Evolutionary conservation across 768 basidiomycete species (phyloP), one percentile per base, ranked within the genome.

Genomic region (Boletus pseudopeckii): DNA sequence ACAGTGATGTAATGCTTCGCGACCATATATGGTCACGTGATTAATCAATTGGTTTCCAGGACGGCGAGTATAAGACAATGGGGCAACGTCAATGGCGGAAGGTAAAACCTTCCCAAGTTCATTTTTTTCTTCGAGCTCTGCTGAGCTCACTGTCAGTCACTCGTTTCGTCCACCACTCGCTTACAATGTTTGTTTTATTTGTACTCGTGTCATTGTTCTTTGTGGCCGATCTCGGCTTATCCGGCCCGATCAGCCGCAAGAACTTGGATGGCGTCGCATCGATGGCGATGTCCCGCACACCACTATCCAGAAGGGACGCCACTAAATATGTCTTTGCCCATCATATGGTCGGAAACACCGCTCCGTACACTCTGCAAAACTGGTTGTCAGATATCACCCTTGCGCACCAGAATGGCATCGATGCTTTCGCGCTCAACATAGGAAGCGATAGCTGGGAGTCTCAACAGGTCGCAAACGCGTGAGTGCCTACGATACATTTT

Each of bases 371-470:
- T 3, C 28, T 56, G 28, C 52, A 65, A 38, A 59, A 61, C 48
- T 79, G 80, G 66, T 67, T 78, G 47, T 79, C 71, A 54, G 77
- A 88, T 61, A 80, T 88, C 22, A 28, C 57, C 4, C 76, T 83
- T 15, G 88, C 88, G 0, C 71, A 79, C 52, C 65, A 74, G 6
- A 77, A 75, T 52, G 84, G 84, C 15, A 79, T 88, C 57, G 86
- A 88, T 55, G 86, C 75, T 1, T 88, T 87, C 66, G 85, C 85
- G 1, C 74, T 92, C 51, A 90, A 90, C 63, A 75, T 85, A 42
- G 89, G 89, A 22, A 62, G 59, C 0, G 85, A 88, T 60, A 56
- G 66, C 39, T 90, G 86, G 85, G 80, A 89, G 60, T 73, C 77
- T 36, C 72, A 71, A 41, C 80, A 82, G 48, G 80, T 90, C 9